Base-by-base conservation (phyloP, 352 stramenopile species). In the Phytophthora sp. region DNA sequence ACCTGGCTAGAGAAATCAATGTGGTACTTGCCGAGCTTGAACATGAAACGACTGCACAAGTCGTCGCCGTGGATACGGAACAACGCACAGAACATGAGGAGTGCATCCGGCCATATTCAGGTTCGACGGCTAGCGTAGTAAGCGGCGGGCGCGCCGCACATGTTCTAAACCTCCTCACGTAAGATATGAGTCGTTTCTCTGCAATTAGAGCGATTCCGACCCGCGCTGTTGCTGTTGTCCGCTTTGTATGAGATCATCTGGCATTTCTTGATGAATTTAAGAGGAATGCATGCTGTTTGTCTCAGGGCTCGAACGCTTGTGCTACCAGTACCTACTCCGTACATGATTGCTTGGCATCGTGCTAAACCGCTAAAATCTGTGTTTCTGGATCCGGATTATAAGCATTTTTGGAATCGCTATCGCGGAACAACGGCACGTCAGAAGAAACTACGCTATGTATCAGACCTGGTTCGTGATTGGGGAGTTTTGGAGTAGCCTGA, bases 41-140 rank as follows among this genome's bases (percentile, higher is more conserved):
- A 33, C 29, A 9, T 9, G 9, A 33, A 33, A 33, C 29, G 5
- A 33, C 29, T 33, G 29, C 29, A 33, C 29, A 9, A 33, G 4
- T 33, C 9, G 9, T 33, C 29, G 9, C 29, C 5, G 29, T 33
- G 9, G 29, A 9, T 9, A 46, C 38, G n/a, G 4, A 18, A 46
- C 38, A 46, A 46, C n/a, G n/a, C 38, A 9, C 16, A 46, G 4
- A 46, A 46, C 20, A 46, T 46, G 38, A 46, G n/a, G 38, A 46
- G n/a, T 26, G n/a, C 38, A 8, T 26, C 38, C 11, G n/a, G 38
- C 4, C 18, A 18, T 46, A 46, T 46, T 26, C 2, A 46, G 15
- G 2, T 12, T 13, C 16, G 26, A 26, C n/a, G n/a, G 24, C n/a
- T n/a, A n/a, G n/a, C n/a, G n/a, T 2, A 12, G n/a, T n/a, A n/a